A percentile compares a stretch with the other conserved stretches of the same genome.
Evolutionary conservation across 164 flowering plant species (phyloP).

Genomic region (Macadamia tetraphylla): DNA sequence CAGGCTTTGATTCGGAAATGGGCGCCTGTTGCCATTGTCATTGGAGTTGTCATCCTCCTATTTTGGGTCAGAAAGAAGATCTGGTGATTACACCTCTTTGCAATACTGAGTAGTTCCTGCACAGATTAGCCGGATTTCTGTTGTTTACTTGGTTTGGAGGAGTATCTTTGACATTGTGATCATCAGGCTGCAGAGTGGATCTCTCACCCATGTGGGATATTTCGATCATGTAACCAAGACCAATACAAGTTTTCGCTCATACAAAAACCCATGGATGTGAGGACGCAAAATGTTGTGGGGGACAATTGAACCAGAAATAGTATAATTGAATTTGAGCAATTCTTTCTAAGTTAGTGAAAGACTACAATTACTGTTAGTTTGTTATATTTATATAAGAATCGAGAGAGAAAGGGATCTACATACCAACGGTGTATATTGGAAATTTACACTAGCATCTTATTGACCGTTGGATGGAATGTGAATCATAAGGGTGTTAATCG

Average conservation of each 20-base stretch:
- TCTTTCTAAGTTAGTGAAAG: neutral
- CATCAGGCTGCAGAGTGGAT: neutral
- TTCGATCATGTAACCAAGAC: neutral
- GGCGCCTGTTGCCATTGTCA: slow-evolving; percentile 84
- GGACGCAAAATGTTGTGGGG: neutral
- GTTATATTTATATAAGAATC: too few relatives aligned
- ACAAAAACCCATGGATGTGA: neutral
- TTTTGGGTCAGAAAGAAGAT: slow-evolving; percentile 62
- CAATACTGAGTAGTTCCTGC: neutral
- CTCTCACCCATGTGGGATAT: neutral
- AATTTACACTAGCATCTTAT: too few relatives aligned
- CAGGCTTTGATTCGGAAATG: slow-evolving; percentile 74
- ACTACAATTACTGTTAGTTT: too few relatives aligned
- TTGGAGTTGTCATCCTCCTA: slow-evolving; percentile 65
- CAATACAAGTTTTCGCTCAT: neutral
- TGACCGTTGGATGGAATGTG: too few relatives aligned
- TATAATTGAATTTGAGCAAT: neutral
- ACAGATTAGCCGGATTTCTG: neutral
- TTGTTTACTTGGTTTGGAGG: neutral
- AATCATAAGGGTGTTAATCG: too few relatives aligned
- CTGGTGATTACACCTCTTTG: slow-evolving; percentile 30
- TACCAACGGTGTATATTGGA: too few relatives aligned
- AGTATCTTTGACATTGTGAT: neutral
- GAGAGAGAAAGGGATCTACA: too few relatives aligned
- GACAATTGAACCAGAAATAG: neutral